phyloP scores from a whole-genome alignment of 140 eudicot genomes.

The Cichorium intybus region DNA sequence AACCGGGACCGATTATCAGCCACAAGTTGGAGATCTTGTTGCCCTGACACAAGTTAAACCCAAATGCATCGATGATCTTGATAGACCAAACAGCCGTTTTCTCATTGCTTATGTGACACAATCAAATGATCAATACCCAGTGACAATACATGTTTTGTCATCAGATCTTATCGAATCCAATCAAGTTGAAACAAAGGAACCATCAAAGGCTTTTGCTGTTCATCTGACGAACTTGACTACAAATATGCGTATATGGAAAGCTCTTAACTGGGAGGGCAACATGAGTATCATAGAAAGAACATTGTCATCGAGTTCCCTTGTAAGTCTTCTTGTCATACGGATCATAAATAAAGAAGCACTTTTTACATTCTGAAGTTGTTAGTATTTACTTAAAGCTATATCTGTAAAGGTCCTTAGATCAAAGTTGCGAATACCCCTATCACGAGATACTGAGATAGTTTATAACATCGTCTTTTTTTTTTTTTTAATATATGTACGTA shows the following conservation, averaged over 20 bases:
- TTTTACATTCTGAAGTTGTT: no score
- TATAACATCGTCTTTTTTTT: no score
- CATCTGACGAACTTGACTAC: conserved; percentile 47
- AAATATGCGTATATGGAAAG: conserved; percentile 60
- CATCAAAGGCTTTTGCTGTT: conserved; percentile 26
- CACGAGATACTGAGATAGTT: no score
- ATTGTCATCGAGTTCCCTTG: conserved; percentile 21
- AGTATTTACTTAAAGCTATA: no score
- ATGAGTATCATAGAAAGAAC: conserved; percentile 26
- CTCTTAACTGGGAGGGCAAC: conserved; percentile 36
- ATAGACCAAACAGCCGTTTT: conserved; percentile 21
- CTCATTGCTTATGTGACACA: conserved; percentile 29
- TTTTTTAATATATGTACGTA: no score
- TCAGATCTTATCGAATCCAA: conserved; percentile 26
- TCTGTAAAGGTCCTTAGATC: no score
- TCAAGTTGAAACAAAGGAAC: neutral
- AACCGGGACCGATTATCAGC: conserved; percentile 24
- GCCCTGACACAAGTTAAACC: conserved; percentile 47
- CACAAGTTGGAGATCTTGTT: conserved; percentile 50
- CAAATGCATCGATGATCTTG: conserved; percentile 35
- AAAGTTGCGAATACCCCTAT: no score
- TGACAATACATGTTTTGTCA: neutral
- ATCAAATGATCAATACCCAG: neutral
- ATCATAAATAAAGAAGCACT: no score
- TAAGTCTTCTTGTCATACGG: conserved; percentile 19